Evolutionary conservation across 2,329 filamentous ascomycete genomes (phyloP).

Genomic region (Ophiostoma sp.): DNA sequence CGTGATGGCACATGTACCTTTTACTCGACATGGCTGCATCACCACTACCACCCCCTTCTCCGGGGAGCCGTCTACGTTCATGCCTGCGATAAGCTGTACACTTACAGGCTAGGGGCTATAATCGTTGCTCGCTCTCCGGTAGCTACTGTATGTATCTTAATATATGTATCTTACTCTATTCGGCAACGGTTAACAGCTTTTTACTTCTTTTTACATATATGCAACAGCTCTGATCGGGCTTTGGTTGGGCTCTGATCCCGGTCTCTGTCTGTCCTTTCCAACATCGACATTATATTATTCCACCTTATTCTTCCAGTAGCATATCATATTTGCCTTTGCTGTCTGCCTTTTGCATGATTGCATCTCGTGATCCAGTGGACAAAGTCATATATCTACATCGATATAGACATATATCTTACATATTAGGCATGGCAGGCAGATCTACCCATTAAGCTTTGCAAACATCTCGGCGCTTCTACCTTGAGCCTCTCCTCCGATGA

Average conservation of each 20-base stretch:
- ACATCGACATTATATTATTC: neutral
- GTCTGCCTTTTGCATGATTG: neutral
- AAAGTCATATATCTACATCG: neutral
- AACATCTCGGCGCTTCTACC: neutral
- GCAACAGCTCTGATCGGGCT: too few species aligned
- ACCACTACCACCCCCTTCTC: neutral
- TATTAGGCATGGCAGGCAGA: neutral
- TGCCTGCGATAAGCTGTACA: neutral
- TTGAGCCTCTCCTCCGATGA: neutral
- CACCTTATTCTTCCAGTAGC: neutral
- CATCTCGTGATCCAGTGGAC: conserved; percentile 2
- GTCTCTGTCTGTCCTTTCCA: neutral
- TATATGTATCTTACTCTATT: too few species aligned
- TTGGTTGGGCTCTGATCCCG: neutral
- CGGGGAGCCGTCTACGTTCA: neutral
- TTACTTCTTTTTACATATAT: too few species aligned
- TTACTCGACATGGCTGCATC: neutral
- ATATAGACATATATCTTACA: neutral
- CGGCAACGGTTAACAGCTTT: neutral
- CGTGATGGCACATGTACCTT: neutral
- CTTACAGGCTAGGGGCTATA: too few species aligned
- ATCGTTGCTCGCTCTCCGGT: too few species aligned
- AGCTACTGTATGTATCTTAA: too few species aligned
- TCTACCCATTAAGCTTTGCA: neutral
- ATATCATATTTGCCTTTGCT: neutral